Base-by-base conservation (phyloP, 2,329 filamentous ascomycete species). In the Capronia epimyces region DNA sequence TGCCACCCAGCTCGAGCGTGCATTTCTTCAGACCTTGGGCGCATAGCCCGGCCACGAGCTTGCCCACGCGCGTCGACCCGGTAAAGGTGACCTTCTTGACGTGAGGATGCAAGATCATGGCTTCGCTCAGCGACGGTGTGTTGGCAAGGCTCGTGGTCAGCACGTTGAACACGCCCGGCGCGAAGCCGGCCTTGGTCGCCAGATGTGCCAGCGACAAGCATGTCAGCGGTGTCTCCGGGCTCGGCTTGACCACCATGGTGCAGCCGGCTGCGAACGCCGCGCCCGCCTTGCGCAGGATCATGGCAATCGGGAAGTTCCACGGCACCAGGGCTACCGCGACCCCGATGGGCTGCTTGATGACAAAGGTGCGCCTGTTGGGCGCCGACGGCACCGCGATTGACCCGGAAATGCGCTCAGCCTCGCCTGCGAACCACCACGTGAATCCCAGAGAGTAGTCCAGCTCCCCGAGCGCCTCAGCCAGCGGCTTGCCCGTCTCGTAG, bases 261-360 rank as follows among this genome's bases (percentile, higher is more conserved):
- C 84, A 87, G 1, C 84, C 84, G 2, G 84, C 84, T 1, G 84
- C 84, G 32, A 87, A 67, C 1, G 84, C 84, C 5, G 83, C 81
- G 42, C 79, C 75, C 1, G 78, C 82, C 64, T 87, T 88, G 25
- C 84, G 74, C 46, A 86, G 65, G 5, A 86, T 75, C 80, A 87
- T 73, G 25, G 81, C 82, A 44, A 84, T 74, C 0, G 82, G 82
- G 57, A 86, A 86, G 61, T 87, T 86, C 84, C 84, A 87, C 3
- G 84, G 84, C 1, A 87, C 83, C 13, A 88, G 69, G 0, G 83
- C 84, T 0, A 77, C 83, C 0, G 79, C 75, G 9, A 86, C 82
- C 49, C 84, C 84, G 52, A 87, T 76, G 0, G 84, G 84, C 66
- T 87, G 84, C 71, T 90, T 90, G 60, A 89, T 77, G 0, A 83